Percentiles rank a stretch among this genome's conserved stretches.
These are phyloP conservation scores for Thielaviopsis punctulata DNA, from an alignment of 2,329 filamentous ascomycete species.

Conservation along the genomic window DNA sequence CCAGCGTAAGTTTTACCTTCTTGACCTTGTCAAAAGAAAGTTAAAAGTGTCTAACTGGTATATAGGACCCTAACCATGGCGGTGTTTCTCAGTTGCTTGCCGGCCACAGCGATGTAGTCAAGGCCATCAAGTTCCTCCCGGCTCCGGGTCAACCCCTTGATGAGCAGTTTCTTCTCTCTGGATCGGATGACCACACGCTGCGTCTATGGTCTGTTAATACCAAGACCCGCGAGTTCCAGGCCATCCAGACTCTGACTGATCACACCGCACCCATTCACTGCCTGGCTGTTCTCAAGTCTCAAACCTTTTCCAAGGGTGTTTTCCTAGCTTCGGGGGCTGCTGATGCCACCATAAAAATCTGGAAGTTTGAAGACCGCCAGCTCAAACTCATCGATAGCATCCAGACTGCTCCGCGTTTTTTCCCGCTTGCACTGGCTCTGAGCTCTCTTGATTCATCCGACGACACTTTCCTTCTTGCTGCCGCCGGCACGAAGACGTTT, in stretches of 20 bases:
- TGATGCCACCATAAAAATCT: constrained; percentile 56
- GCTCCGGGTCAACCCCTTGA: constrained; percentile 25
- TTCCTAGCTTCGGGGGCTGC: constrained; percentile 64
- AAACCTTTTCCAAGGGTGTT: constrained; percentile 18
- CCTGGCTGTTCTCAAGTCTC: constrained; percentile 28
- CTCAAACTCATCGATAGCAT: constrained; percentile 51
- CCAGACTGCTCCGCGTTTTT: constrained; percentile 56
- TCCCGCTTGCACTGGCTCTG: constrained; percentile 63
- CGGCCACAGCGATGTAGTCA: constrained; percentile 67
- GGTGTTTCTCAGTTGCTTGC: constrained; percentile 53
- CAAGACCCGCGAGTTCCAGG: constrained; percentile 19
- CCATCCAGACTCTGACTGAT: constrained; percentile 35
- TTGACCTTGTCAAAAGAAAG: constrained; percentile 6
- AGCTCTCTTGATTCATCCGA: constrained; percentile 35
- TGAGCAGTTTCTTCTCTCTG: constrained; percentile 43
- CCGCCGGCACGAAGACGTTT: constrained; percentile 68
- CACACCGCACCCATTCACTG: constrained; percentile 66
- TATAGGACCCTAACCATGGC: constrained; percentile 21
- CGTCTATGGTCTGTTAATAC: constrained; percentile 41
- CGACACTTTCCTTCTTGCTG: constrained; percentile 50
- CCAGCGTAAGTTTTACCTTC: constrained; percentile 39
- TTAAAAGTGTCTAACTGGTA: constrained; percentile 1
- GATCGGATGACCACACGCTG: constrained; percentile 64
- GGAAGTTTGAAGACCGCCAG: constrained; percentile 40
- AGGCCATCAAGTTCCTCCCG: constrained; percentile 64